Evolutionary conservation across 169 alveolate species (phyloP).

Genomic region (Plasmodium malariae): DNA sequence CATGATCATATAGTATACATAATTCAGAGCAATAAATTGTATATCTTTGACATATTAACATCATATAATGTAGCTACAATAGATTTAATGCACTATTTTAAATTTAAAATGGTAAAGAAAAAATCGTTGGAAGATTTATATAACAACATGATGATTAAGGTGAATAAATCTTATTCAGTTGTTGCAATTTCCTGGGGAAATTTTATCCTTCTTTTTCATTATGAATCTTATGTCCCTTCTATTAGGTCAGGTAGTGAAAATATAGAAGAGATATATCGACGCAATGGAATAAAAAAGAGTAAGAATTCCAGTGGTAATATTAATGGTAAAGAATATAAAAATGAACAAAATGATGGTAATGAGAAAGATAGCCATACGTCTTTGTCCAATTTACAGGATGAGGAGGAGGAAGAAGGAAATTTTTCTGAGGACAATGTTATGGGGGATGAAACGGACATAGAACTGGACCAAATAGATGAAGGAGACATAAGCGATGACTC

Average conservation of each 20-base stretch:
- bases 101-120: background rate
- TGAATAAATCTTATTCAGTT: constrained; percentile 51
- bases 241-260: constrained; percentile 2
- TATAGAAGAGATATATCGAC: constrained; percentile 18
- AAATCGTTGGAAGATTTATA: background rate
- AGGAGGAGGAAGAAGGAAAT: constrained; percentile 12
- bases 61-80: constrained; percentile 61
- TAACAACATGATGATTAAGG: constrained; percentile 43
- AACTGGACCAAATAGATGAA: background rate
- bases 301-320: background rate
- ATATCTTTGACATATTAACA: constrained; percentile 55
- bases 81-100: constrained; percentile 29
- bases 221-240: constrained; percentile 58
- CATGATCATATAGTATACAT: constrained; percentile 19
- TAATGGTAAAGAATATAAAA: background rate
- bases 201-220: constrained; percentile 32
- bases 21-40: constrained; percentile 28
- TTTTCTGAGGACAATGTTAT: background rate
- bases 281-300: background rate
- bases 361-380: no score
- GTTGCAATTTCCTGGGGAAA: constrained; percentile 40
- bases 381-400: constrained; percentile 9
- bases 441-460: background rate
- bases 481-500: background rate
- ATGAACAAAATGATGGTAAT: constrained; percentile 2